phyloP scores from a whole-genome alignment of 352 stramenopile species.

The Globisporangium ultimum region DNA sequence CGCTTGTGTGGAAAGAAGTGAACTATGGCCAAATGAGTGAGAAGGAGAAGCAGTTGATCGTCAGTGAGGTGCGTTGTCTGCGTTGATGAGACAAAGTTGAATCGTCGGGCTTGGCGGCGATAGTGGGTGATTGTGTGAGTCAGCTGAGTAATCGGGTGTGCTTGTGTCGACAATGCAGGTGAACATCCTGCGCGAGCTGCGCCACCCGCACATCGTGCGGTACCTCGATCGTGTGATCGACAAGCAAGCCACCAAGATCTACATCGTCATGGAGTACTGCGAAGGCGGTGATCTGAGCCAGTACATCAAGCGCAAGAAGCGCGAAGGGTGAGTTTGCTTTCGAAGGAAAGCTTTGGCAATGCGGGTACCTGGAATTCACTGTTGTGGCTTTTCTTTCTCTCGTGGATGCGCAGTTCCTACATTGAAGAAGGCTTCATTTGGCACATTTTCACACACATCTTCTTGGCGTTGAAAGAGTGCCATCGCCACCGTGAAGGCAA shows the following conservation, averaged over 20 bases:
- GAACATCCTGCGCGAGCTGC: constrained; percentile 92
- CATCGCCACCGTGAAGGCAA: constrained; percentile 86
- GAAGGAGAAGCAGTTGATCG: constrained; percentile 93
- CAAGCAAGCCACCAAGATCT: constrained; percentile 90
- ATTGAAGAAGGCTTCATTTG: constrained; percentile 93
- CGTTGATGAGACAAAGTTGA: background rate
- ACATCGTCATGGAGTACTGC: constrained; percentile 95
- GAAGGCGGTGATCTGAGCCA: constrained; percentile 87
- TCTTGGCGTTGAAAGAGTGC: constrained; percentile 89
- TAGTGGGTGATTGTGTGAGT: background rate
- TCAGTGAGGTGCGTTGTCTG: constrained; percentile 69
- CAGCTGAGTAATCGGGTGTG: background rate
- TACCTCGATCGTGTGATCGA: constrained; percentile 94
- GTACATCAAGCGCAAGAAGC: constrained; percentile 90
- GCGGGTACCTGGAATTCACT: too few species aligned
- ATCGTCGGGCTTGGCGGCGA: too few species aligned
- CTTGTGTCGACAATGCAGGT: constrained; percentile 39
- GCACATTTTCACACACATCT: constrained; percentile 92
- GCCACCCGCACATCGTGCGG: constrained; percentile 91
- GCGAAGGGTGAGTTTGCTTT: constrained; percentile 58
- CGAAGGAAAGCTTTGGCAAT: too few species aligned
- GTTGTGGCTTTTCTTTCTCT: background rate
- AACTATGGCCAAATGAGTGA: constrained; percentile 92
- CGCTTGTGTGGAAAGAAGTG: constrained; percentile 91
- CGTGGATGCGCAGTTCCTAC: constrained; percentile 46